phyloP scores from a whole-genome alignment of 352 stramenopile species.

The Phytopythium vexans region DNA sequence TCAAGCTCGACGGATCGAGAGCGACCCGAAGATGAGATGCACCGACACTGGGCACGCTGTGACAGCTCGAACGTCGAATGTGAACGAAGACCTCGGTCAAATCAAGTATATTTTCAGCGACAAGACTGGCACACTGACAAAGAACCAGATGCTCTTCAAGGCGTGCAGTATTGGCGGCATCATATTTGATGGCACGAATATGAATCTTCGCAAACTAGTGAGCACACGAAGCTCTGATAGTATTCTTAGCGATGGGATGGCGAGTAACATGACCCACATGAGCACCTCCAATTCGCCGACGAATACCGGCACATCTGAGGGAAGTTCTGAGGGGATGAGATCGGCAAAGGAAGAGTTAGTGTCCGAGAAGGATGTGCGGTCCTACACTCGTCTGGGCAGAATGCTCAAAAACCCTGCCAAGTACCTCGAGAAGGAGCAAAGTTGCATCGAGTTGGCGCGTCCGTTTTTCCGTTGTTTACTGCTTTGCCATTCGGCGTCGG shows the following conservation, averaged over 20 bases:
- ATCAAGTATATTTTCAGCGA: slow-evolving; percentile 99
- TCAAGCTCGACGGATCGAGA: slow-evolving; percentile 92
- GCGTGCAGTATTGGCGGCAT: slow-evolving; percentile 89
- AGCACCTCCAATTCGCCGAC: neutral
- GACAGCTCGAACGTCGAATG: slow-evolving; percentile 90
- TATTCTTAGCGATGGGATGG: neutral
- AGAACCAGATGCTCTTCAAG: slow-evolving; percentile 99
- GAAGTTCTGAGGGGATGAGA: slow-evolving; percentile 13
- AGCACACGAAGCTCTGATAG: neutral
- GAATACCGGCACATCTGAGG: slow-evolving; percentile 5
- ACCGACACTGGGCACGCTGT: slow-evolving; percentile 52
- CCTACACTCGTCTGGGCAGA: slow-evolving; percentile 62
- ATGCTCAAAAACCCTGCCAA: slow-evolving; percentile 59
- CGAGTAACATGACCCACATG: neutral
- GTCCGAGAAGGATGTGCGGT: slow-evolving; percentile 66
- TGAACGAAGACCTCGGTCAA: slow-evolving; percentile 95
- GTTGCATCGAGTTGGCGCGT: slow-evolving; percentile 53
- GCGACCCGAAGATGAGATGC: slow-evolving; percentile 63
- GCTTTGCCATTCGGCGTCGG: slow-evolving; percentile 77
- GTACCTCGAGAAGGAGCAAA: slow-evolving; percentile 44
- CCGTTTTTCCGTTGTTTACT: slow-evolving; percentile 82
- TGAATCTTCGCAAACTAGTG: slow-evolving; percentile 34
- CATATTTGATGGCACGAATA: slow-evolving; percentile 82
- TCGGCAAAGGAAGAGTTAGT: slow-evolving; percentile 42
- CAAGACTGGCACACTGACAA: slow-evolving; percentile 99